phyloP scores from a whole-genome alignment of 345 rosid genomes.

The Euphorbia tirucalli region DNA sequence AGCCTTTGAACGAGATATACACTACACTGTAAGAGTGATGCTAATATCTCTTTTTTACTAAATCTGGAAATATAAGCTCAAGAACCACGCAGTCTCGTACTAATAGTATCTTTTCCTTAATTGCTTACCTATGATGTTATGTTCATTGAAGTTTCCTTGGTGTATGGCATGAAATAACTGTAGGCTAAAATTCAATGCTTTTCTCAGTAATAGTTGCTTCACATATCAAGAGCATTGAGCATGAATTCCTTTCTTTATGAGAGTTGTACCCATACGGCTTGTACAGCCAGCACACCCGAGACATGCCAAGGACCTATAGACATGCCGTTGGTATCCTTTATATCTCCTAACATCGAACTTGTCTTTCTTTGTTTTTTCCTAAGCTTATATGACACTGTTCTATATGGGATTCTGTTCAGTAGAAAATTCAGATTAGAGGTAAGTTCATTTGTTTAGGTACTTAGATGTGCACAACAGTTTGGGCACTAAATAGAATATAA shows the following conservation, averaged over 20 bases:
- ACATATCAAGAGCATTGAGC: background rate
- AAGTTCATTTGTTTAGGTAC: background rate
- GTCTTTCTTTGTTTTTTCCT: too few relatives aligned
- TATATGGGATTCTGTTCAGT: background rate
- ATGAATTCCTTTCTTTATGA: background rate
- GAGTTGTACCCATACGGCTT: background rate
- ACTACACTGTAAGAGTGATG: constrained; percentile 69
- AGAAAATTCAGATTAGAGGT: background rate
- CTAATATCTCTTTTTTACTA: background rate
- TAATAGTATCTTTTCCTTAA: background rate
- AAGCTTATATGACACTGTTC: background rate
- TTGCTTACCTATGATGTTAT: background rate
- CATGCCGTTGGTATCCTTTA: background rate
- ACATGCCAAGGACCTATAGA: background rate
- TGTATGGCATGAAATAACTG: background rate
- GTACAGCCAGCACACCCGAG: constrained; percentile 1
- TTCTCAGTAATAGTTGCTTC: constrained; percentile 7
- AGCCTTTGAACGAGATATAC: constrained; percentile 86
- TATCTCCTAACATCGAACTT: too few relatives aligned
- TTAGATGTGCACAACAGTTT: background rate
- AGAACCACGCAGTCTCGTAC: background rate
- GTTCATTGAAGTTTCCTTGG: background rate
- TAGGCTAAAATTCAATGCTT: background rate
- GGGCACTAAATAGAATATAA: background rate
- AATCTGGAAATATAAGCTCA: background rate